Percentiles rank a stretch among this genome's conserved stretches.
phyloP scores from a whole-genome alignment of 2,329 filamentous ascomycete genomes.

The Monilinia polystroma region DNA sequence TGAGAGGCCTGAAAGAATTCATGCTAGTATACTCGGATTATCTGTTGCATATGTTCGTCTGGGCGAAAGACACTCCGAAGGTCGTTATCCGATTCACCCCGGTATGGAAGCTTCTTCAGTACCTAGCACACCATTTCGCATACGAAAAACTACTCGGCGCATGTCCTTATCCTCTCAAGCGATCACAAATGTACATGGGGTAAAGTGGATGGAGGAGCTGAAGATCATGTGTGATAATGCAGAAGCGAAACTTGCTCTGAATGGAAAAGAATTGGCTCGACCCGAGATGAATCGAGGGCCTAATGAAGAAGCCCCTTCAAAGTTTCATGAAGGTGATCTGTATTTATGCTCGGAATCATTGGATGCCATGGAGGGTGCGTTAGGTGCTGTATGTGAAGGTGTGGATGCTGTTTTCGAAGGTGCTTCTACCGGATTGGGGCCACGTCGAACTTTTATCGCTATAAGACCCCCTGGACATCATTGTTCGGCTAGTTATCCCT shows the following conservation, averaged over 20 bases:
- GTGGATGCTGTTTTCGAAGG: slow-evolving; percentile 78
- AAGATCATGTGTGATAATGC: slow-evolving; percentile 80
- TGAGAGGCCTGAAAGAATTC: slow-evolving; percentile 87
- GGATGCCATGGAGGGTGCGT: slow-evolving; percentile 81
- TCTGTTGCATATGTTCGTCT: slow-evolving; percentile 88
- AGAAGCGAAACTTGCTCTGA: slow-evolving; percentile 71
- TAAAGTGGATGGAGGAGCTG: slow-evolving; percentile 90
- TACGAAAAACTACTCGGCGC: slow-evolving; percentile 73
- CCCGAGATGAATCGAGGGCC: slow-evolving; percentile 58
- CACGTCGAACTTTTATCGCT: slow-evolving; percentile 82
- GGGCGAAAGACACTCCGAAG: slow-evolving; percentile 74
- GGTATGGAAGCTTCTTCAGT: slow-evolving; percentile 52
- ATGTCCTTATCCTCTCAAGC: slow-evolving; percentile 70
- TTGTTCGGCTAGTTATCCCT: slow-evolving; percentile 84
- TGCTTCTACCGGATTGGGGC: slow-evolving; percentile 47
- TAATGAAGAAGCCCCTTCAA: slow-evolving; percentile 46
- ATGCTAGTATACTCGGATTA: slow-evolving; percentile 78
- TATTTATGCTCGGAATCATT: slow-evolving; percentile 87
- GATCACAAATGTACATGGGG: slow-evolving; percentile 88
- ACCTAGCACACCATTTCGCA: slow-evolving; percentile 72
- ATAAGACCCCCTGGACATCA: slow-evolving; percentile 94
- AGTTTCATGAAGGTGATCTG: slow-evolving; percentile 82
- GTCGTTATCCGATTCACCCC: slow-evolving; percentile 65
- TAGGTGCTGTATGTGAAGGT: slow-evolving; percentile 91
- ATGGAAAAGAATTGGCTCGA: slow-evolving; percentile 74